Percentiles rank a stretch among this genome's conserved stretches.
phyloP scores from a whole-genome alignment of 1,284 basidiomycete species.

The Agroathelia rolfsii region DNA sequence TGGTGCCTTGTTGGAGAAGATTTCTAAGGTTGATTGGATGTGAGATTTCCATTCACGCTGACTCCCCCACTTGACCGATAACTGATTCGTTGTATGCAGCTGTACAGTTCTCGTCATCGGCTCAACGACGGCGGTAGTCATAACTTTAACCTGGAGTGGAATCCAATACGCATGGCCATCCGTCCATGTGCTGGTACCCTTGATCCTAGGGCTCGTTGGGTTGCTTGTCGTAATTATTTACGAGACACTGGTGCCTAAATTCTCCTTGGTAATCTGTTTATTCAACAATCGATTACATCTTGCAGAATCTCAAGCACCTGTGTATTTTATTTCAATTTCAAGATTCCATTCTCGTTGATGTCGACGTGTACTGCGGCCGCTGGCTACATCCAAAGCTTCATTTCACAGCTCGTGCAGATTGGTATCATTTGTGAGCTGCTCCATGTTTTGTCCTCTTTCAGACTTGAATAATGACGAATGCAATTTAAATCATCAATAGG shows the following conservation, averaged over 20 bases:
- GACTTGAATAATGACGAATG: too few species aligned
- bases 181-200: conserved; percentile 23
- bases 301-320: too few species aligned
- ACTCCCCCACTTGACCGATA: too few species aligned
- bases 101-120: conserved; percentile 27
- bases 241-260: conserved; percentile 12
- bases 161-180: conserved; percentile 26
- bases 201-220: conserved; percentile 23
- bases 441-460: too few species aligned
- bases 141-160: conserved; percentile 30
- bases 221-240: conserved; percentile 16
- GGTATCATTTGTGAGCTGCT: conserved; percentile 13
- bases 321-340: too few species aligned
- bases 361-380: conserved; percentile 19
- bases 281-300: background rate
- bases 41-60: conserved; percentile 13
- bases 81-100: too few species aligned
- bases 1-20: conserved; percentile 22
- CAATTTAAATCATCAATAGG: too few species aligned
- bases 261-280: conserved; percentile 16
- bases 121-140: conserved; percentile 17
- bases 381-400: conserved; percentile 18
- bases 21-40: conserved; percentile 29
- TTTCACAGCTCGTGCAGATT: conserved; percentile 9
- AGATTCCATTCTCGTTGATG: conserved; percentile 22